Evolutionary conservation across 148 eudicot species (phyloP), one percentile per base, ranked within the genome.

Genomic region (Cornus suecica): DNA sequence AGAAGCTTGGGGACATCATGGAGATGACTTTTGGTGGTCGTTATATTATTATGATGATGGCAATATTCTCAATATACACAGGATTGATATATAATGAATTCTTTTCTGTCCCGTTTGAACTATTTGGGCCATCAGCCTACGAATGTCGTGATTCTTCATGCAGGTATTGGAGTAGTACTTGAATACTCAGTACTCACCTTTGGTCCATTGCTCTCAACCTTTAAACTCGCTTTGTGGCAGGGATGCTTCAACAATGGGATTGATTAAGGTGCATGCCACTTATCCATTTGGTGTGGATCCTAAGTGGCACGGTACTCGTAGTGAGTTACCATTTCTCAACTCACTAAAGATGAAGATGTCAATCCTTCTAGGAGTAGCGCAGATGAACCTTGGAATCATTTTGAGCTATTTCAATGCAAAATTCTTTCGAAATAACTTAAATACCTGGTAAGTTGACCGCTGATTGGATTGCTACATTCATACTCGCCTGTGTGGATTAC

Each of bases 321-420:
- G 96, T 78, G 97, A 93, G 84, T 73, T 93, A 74, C 95, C 97
- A 73, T 93, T 89, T 66, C 83, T 93, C 23, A 93, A 93, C 85
- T 93, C 97, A 64, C 70, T 93, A 74, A 93, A 93, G 93, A 93
- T 93, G 97, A 93, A 93, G 82, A 93, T 91, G 97, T 93, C 97
- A 16, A 93, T 93, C 77, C 85, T 93, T 78, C 82, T 93, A 5
- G 95, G 97, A 68, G 89, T 93, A 66, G 84, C 89, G 16, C 97
- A 92, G 77, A 92, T 92, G 97, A 92, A 92, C 80, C 91, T 92
- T 70, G 97, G 97, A 45, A 92, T 92, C 76, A 73, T 90, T 23
- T 72, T 92, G 75, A 90, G 97, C 76, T 89, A 87, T 79, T 92
- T 78, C 69, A 90, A 93, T 74, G 91, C 88, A 42, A 93, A 86